These are phyloP conservation scores for Erythrobasidium hasegawianum DNA, from an alignment of 1,284 basidiomycete species.

Conservation along the genomic window DNA sequence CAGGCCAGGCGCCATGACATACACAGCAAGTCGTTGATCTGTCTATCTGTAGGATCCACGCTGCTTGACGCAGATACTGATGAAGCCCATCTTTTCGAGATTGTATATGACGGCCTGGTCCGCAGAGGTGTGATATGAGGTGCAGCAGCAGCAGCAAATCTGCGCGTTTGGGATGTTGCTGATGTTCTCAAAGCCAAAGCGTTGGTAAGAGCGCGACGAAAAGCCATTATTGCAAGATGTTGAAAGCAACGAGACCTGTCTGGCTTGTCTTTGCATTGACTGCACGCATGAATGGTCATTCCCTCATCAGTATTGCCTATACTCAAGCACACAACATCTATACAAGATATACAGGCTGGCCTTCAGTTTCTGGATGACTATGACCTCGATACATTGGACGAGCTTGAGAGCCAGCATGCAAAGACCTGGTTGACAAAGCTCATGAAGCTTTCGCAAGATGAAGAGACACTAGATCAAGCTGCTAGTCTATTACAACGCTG, in stretches of 20 bases:
- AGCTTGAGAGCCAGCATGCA: slow-evolving; percentile 3
- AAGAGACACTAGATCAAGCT: slow-evolving; percentile 13
- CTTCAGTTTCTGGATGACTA: background rate
- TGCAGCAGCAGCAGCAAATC: background rate
- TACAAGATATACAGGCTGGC: background rate
- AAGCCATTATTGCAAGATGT: background rate
- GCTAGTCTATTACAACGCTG: background rate
- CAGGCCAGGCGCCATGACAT: too few relatives aligned
- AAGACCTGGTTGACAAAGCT: slow-evolving; percentile 18
- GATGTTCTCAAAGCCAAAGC: background rate
- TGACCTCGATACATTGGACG: slow-evolving; percentile 5
- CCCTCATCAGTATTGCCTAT: slow-evolving; percentile 11
- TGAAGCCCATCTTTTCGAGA: background rate
- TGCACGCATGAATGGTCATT: background rate
- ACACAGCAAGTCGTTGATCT: slow-evolving; percentile 18
- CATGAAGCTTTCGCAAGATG: slow-evolving; percentile 7
- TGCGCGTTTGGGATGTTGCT: background rate
- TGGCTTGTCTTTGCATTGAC: background rate
- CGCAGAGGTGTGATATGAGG: too few relatives aligned
- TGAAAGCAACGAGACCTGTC: background rate
- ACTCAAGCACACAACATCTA: background rate
- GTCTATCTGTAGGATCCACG: slow-evolving; percentile 11
- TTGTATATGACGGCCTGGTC: background rate
- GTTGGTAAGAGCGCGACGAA: background rate
- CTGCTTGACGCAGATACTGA: background rate